Evolutionary conservation across 2,329 filamentous ascomycete genomes (phyloP), one percentile per base, ranked within the genome.

Genomic region (Aspergillus pseudoglaucus): DNA sequence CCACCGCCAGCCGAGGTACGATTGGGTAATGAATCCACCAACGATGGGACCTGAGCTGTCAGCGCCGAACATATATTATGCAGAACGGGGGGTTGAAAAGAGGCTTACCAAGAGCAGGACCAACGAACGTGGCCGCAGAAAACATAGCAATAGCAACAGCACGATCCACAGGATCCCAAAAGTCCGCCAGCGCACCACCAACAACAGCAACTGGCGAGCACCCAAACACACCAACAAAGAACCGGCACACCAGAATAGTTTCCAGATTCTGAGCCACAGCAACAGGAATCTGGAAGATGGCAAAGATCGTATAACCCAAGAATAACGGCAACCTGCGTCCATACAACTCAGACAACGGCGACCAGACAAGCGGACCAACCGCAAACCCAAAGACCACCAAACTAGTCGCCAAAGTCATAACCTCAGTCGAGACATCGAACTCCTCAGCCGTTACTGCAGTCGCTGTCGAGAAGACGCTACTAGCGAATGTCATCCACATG

Each of bases 1-100:
- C 77, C 78, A 81, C 15, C 78, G 67, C 78, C 79, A 81, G 14
- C 76, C 75, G 1, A 80, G 70, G 52, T 72, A 54, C 6, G 66
- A 73, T 37, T 74, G 65, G 0, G 71, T 72, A 30, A 78, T 69
- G 47, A 77, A 79, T 0, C 71, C 74, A 7, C 76, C 76, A 7
- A 75, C 64, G 46, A 80, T 71, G 3, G 77, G 73, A 0, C 72
- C 54, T 58, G 9, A 6, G 5, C 20, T 27, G 45, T 47, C 25
- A 46, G 39, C 20, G 20, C 4, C 20, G 20, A 20, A 20, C 20
- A 20, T 20, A 20, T 4, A 27, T 14, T 6, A 33, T 38, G 25
- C 15, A 12, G 14, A 15, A 6, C 14, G 22, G 20, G 12, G 14
- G 12, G n/a, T 23, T 18, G 10, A 22, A n/a, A 14, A 41, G 12